Conservation (phyloP, 306 rosid genomes). For the Cucurbita moschata region DNA sequence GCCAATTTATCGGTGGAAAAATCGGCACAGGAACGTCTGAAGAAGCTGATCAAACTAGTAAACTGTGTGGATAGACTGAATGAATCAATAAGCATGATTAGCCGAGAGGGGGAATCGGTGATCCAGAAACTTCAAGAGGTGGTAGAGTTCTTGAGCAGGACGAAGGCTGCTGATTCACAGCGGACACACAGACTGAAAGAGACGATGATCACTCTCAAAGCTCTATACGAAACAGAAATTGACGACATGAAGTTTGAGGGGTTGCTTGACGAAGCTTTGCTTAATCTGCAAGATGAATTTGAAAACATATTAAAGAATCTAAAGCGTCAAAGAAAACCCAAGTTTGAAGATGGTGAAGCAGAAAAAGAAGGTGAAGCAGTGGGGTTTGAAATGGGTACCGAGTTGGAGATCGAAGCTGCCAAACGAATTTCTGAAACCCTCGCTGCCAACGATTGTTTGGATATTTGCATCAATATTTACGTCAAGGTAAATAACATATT, state of each 20-base stretch:
- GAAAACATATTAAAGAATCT: conserved; percentile 36
- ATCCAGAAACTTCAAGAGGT: conserved; percentile 80
- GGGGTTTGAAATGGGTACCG: conserved; percentile 34
- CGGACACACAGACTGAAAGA: conserved; percentile 48
- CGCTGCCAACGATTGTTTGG: conserved; percentile 67
- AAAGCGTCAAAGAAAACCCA: conserved; percentile 28
- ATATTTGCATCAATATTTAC: conserved; percentile 76
- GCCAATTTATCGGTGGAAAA: conserved; percentile 21
- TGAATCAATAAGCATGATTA: conserved; percentile 26
- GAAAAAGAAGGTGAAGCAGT: not conserved
- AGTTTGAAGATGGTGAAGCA: conserved; percentile 4
- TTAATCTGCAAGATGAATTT: conserved; percentile 67
- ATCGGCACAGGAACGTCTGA: conserved; percentile 15
- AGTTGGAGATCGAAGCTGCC: conserved; percentile 40
- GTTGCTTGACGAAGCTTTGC: conserved; percentile 53
- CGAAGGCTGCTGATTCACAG: conserved; percentile 54
- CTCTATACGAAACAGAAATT: conserved; percentile 58
- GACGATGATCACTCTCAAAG: conserved; percentile 51
- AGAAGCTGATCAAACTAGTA: conserved; percentile 33
- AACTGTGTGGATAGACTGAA: conserved; percentile 45
- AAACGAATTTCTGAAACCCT: conserved; percentile 40
- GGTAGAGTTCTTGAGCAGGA: conserved; percentile 78
- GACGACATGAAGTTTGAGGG: conserved; percentile 77
- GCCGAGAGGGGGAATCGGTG: conserved; percentile 55
- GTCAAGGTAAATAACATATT: conserved; percentile 33